Conservation (phyloP, 2,329 filamentous ascomycete species). For the Colletotrichum eremochloae region DNA sequence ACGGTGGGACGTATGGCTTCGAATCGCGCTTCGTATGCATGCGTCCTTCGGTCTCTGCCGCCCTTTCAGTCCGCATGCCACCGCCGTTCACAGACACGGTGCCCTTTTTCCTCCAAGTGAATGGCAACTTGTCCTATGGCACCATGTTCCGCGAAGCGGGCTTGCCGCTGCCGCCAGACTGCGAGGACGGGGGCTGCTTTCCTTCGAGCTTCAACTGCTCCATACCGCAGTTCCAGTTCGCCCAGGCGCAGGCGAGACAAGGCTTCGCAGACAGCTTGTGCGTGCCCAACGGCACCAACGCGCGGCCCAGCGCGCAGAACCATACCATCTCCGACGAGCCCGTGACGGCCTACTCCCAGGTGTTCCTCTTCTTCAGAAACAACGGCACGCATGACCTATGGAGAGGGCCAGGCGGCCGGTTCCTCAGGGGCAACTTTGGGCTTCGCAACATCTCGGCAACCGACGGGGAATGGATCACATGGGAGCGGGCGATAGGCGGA, state of each 20-base stretch:
- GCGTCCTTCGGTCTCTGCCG: conserved; percentile 2
- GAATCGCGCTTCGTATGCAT: conserved; percentile 25
- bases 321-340: conserved; percentile 1
- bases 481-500: not conserved
- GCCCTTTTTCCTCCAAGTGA: conserved; percentile 9
- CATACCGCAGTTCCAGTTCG: conserved; percentile 10
- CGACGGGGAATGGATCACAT: conserved; percentile 19
- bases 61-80: not conserved
- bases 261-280: conserved; percentile 9
- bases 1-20: conserved; percentile 3
- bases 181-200: conserved; percentile 10
- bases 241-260: conserved; percentile 1
- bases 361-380: conserved; percentile 9
- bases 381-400: conserved; percentile 14
- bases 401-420: not conserved
- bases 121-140: conserved; percentile 1
- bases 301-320: conserved; percentile 16
- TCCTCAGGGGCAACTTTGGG: not conserved
- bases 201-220: conserved; percentile 18
- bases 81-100: not conserved
- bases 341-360: conserved; percentile 1
- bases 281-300: conserved; percentile 5
- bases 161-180: not conserved
- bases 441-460: not conserved
- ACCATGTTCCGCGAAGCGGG: not conserved